Conservation (phyloP, 2,329 filamentous ascomycete species). For the Waltergamsia citrina region DNA sequence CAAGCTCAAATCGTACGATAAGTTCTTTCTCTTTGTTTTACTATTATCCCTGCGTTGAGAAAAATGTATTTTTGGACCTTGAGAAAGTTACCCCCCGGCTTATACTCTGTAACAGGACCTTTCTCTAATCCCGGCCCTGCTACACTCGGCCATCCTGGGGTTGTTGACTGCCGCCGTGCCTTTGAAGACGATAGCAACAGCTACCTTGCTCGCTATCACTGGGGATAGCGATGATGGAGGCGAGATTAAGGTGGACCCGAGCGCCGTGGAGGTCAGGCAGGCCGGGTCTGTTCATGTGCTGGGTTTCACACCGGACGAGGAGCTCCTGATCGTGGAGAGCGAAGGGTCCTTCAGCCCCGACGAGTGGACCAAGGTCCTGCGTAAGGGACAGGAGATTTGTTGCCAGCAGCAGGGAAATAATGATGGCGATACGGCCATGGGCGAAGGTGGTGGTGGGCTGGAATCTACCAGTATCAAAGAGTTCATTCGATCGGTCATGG, state of each 20-base stretch:
- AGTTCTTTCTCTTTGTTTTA: not conserved
- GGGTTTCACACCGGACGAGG: conserved; percentile 65
- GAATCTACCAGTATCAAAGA: conserved; percentile 40
- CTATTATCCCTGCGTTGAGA: not conserved
- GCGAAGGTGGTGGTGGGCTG: conserved; percentile 27
- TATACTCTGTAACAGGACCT: conserved; percentile 49
- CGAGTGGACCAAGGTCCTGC: conserved; percentile 65
- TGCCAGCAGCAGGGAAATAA: conserved; percentile 32
- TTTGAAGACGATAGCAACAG: conserved; percentile 61
- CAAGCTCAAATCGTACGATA: conserved; percentile 50
- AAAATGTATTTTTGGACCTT: not conserved
- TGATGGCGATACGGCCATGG: conserved; percentile 33
- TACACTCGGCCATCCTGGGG: conserved; percentile 71
- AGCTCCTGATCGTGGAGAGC: conserved; percentile 71
- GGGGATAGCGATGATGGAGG: conserved; percentile 25
- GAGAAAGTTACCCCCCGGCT: no score
- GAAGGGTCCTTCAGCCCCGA: conserved; percentile 67
- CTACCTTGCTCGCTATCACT: conserved; percentile 53
- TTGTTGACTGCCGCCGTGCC: conserved; percentile 78
- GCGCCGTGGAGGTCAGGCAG: conserved; percentile 47
- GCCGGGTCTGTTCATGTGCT: conserved; percentile 74
- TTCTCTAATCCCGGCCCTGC: conserved; percentile 67
- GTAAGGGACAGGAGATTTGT: conserved; percentile 57
- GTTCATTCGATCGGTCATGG: conserved; percentile 53
- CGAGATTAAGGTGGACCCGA: conserved; percentile 49